phyloP scores from a whole-genome alignment of 192 early-diverging fungal species.

The Funneliformis mosseae region DNA sequence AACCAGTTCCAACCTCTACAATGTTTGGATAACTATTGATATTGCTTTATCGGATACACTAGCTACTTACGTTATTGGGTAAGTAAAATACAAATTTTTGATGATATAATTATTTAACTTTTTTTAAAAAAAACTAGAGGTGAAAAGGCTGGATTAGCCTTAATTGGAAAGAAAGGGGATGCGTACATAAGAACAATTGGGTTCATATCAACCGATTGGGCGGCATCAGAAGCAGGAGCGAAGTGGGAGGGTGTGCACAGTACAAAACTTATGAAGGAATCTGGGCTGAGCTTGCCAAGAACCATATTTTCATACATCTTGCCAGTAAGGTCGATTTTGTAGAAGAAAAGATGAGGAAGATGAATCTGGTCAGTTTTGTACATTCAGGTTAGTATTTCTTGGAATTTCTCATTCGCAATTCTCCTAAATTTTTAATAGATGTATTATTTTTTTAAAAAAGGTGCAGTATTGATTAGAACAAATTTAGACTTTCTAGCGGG shows the following conservation, averaged over 20 bases:
- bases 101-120: slow-evolving; percentile 8
- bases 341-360: slow-evolving; percentile 35
- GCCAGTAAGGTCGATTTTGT: slow-evolving; percentile 31
- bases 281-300: slow-evolving; percentile 32
- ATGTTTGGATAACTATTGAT: slow-evolving; percentile 35
- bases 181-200: slow-evolving; percentile 33
- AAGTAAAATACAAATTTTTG: slow-evolving; percentile 10
- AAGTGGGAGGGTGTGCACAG: slow-evolving; percentile 18
- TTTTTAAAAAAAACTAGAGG: slow-evolving; percentile 34
- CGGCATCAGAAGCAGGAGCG: slow-evolving; percentile 35
- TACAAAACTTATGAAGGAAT: slow-evolving; percentile 36
- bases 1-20: too few relatives aligned
- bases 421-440: slow-evolving; percentile 20
- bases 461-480: slow-evolving; percentile 33
- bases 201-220: slow-evolving; percentile 34
- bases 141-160: slow-evolving; percentile 26
- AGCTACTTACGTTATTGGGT: slow-evolving; percentile 35
- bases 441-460: slow-evolving; percentile 33
- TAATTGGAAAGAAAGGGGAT: slow-evolving; percentile 34
- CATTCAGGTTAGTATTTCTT: slow-evolving; percentile 33
- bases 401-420: too few relatives aligned
- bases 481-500: slow-evolving; percentile 38
- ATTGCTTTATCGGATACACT: slow-evolving; percentile 35
- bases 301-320: slow-evolving; percentile 35
- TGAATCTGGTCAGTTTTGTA: slow-evolving; percentile 34